phyloP scores from a whole-genome alignment of 495 filamentous ascomycete genomes.

The Penicillium dipodomyicola region DNA sequence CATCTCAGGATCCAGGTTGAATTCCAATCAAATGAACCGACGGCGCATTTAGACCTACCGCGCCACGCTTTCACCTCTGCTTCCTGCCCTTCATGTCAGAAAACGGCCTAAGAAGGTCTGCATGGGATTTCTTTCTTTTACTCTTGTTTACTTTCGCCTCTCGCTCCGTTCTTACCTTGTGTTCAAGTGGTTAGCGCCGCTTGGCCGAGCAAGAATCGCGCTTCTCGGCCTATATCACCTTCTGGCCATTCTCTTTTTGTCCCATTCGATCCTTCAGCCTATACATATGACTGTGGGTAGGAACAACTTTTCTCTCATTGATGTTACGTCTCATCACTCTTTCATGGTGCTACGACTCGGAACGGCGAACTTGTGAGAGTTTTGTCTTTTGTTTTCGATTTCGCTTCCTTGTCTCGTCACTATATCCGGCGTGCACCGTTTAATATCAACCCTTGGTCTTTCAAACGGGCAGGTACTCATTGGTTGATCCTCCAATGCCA shows the following conservation, averaged over 20 bases:
- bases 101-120: constrained; percentile 29
- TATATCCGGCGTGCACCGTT: constrained; percentile 37
- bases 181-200: constrained; percentile 6
- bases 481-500: constrained; percentile 5
- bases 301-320: constrained; percentile 34
- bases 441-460: constrained; percentile 40
- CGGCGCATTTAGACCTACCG: constrained; percentile 22
- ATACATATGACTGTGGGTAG: constrained; percentile 24
- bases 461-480: constrained; percentile 10
- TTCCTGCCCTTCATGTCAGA: constrained; percentile 34
- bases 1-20: constrained; percentile 38
- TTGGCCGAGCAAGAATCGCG: constrained; percentile 11
- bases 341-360: constrained; percentile 49
- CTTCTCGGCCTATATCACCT: constrained; percentile 17
- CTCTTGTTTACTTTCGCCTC: constrained; percentile 19
- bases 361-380: constrained; percentile 42
- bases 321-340: constrained; percentile 40
- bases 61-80: constrained; percentile 14
- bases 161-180: constrained; percentile 10
- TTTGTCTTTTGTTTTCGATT: constrained; percentile 29
- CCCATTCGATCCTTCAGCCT: constrained; percentile 31
- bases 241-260: constrained; percentile 18
- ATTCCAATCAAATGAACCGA: constrained; percentile 20
- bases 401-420: constrained; percentile 25
- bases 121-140: constrained; percentile 31